Evolutionary conservation across 352 stramenopile species (phyloP), one percentile per base, ranked within the genome.

Genomic region (Phytophthora capsici): DNA sequence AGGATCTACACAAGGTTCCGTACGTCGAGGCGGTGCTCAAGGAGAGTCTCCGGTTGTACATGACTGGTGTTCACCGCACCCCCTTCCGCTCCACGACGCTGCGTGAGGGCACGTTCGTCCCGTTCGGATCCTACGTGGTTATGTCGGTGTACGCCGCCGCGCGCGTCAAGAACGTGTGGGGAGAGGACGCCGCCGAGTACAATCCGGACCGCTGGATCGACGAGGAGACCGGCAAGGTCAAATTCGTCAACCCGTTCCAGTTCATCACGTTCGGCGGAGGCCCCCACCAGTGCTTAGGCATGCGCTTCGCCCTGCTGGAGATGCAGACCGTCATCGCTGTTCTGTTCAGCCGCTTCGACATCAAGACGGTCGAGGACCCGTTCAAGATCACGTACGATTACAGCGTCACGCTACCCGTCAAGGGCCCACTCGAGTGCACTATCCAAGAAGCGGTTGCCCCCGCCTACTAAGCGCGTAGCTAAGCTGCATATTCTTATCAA

Each of bases 1-100:
- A 86, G 22, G 66, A 87, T 22, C 55, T 89, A 26, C 69, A 76
- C 60, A 64, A 82, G 36, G 53, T 93, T 12, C 74, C 72, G 36
- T 93, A 90, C 68, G 53, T 94, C 20, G 74, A 88, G 30, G 86
- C 80, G 0, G 70, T 83, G 10, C 68, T 93, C 20, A 73, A 73
- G 13, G 88, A 96, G 61, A 88, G 50, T 51, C 54, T 94, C 17
- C 79, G 88, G 2, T 41, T 96, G 40, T 80, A 85, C 54, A 86
- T 88, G 6, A 69, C 74, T 13, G 68, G 74, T 10, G 74, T 82
- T 1, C 55, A 71, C 7, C 79, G 84, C 13, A 75, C 67, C 12
- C 57, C 74, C 1, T 74, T 55, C 12, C 38, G 50, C 0, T 87
- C 88, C 22, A 79, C 79, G 17, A 87, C 78, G 55, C 69, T 94